phyloP scores from a whole-genome alignment of 1,284 basidiomycete genomes.

The Leccinum subrobustum region DNA sequence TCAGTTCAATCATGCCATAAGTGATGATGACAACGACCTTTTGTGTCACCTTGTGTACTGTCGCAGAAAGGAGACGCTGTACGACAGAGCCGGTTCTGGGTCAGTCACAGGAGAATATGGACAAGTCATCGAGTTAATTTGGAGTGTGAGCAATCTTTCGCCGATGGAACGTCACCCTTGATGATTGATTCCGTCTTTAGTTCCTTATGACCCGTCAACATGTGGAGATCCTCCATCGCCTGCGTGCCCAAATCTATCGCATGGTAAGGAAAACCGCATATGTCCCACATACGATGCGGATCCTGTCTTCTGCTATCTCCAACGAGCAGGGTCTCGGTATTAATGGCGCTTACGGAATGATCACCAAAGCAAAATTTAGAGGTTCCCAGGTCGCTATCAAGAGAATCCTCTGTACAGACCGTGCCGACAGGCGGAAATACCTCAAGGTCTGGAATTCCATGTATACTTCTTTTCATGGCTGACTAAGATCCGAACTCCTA shows the following conservation, averaged over 20 bases:
- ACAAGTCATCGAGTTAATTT: conserved; percentile 25
- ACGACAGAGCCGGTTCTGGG: conserved; percentile 5
- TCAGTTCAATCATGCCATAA: not conserved
- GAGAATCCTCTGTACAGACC: conserved; percentile 11
- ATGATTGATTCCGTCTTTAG: conserved; percentile 7
- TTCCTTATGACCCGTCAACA: conserved; percentile 11
- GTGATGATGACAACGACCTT: conserved; percentile 21
- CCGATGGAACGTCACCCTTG: not conserved
- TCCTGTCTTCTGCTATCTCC: conserved; percentile 4
- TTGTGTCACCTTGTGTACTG: conserved; percentile 26
- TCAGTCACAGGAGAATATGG: conserved; percentile 9
- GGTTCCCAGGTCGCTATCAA: conserved; percentile 20
- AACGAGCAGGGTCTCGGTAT: not conserved
- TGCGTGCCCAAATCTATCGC: conserved; percentile 28
- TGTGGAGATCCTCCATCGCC: conserved; percentile 9
- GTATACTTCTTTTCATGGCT: not conserved
- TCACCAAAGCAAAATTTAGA: conserved; percentile 11
- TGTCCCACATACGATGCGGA: conserved; percentile 21
- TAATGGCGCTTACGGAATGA: conserved; percentile 6
- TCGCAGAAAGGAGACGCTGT: conserved; percentile 16
- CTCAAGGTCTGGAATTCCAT: conserved; percentile 18
- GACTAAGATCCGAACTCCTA: conserved; percentile 8
- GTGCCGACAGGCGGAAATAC: not conserved
- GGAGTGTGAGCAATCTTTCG: conserved; percentile 18
- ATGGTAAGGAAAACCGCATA: conserved; percentile 30